Conservation (phyloP, 345 rosid species). For the Lumnitzera racemosa region DNA sequence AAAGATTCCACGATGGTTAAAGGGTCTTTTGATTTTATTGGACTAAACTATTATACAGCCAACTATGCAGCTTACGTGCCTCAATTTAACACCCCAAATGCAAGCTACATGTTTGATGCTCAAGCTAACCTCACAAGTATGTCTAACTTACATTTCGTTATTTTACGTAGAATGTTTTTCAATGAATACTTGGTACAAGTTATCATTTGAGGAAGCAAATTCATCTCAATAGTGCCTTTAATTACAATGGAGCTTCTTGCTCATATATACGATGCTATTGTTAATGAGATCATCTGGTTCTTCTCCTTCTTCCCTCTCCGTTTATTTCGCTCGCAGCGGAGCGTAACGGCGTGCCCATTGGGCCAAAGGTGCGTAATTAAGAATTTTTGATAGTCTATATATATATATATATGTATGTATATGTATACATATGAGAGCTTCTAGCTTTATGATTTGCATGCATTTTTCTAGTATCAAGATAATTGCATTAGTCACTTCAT, state of each 20-base stretch:
- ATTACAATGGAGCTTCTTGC: too few relatives aligned
- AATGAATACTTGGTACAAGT: too few relatives aligned
- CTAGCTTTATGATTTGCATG: too few relatives aligned
- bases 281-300: not conserved
- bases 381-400: too few relatives aligned
- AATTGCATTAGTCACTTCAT: too few relatives aligned
- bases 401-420: not conserved
- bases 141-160: not conserved
- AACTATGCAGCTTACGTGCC: conserved; percentile 15
- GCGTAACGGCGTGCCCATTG: conserved; percentile 12
- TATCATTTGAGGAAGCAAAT: not conserved
- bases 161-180: too few relatives aligned
- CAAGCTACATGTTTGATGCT: conserved; percentile 23
- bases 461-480: too few relatives aligned
- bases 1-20: conserved; percentile 17
- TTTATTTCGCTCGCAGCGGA: conserved; percentile 1
- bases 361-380: not conserved
- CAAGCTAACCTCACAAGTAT: conserved; percentile 12
- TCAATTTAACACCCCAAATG: not conserved
- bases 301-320: not conserved
- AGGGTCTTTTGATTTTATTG: conserved; percentile 32
- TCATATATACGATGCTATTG: not conserved
- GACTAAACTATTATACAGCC: conserved; percentile 35
- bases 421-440: too few relatives aligned
- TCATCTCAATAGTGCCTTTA: too few relatives aligned